phyloP scores from a whole-genome alignment of 2,329 filamentous ascomycete genomes.

The Fusarium sp. region DNA sequence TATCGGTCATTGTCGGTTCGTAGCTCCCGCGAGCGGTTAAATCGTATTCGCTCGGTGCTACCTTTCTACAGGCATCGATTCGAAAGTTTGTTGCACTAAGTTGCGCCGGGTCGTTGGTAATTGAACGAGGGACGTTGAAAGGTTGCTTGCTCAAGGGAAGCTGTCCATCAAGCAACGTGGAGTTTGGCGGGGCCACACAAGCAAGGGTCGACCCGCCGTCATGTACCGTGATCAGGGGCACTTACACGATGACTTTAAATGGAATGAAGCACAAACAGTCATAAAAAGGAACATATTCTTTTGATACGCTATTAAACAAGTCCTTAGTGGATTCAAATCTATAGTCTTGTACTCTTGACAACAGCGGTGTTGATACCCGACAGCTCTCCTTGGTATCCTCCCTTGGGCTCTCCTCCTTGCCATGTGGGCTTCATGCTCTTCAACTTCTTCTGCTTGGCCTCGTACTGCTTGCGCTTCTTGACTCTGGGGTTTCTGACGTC shows the following conservation, averaged over 20 bases:
- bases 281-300: conserved; percentile 12
- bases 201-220: conserved; percentile 27
- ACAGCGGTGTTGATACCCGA: conserved; percentile 96
- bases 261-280: background rate
- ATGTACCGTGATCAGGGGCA: conserved; percentile 9
- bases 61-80: conserved; percentile 27
- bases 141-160: conserved; percentile 29
- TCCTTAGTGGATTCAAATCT: conserved; percentile 50
- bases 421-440: conserved; percentile 88
- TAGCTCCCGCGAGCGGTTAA: conserved; percentile 12
- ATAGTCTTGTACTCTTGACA: conserved; percentile 94
- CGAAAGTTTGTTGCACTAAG: conserved; percentile 6
- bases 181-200: conserved; percentile 44
- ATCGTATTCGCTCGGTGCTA: conserved; percentile 7
- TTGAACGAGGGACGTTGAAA: conserved; percentile 20
- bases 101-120: conserved; percentile 13
- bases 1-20: conserved; percentile 56
- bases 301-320: conserved; percentile 35
- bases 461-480: conserved; percentile 98
- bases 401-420: conserved; percentile 85
- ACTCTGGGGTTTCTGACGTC: conserved; percentile 94
- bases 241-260: conserved; percentile 7
- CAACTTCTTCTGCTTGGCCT: conserved; percentile 98
- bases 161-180: conserved; percentile 48
- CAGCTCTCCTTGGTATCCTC: conserved; percentile 91